Evolutionary conservation across 2,329 filamentous ascomycete species (phyloP).

Genomic region (Zalaria obscura): DNA sequence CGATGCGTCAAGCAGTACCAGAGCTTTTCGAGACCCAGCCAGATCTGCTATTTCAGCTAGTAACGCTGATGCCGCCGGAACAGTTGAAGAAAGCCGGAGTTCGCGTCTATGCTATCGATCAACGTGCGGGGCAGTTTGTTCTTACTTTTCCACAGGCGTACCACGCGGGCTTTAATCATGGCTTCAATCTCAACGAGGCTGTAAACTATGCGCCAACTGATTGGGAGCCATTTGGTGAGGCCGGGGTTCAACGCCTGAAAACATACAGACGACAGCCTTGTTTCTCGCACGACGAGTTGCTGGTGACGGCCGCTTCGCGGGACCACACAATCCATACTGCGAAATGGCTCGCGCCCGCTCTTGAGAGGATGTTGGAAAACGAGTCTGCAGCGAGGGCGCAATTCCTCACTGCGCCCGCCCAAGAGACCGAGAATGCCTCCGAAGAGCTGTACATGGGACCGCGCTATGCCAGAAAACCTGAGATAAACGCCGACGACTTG

Average conservation of each 20-base stretch:
- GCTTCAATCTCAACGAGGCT: slow-evolving; percentile 96
- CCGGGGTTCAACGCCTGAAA: slow-evolving; percentile 74
- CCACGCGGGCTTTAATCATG: slow-evolving; percentile 96
- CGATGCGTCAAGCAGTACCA: slow-evolving; percentile 88
- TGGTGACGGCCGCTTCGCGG: slow-evolving; percentile 75
- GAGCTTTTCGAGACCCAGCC: slow-evolving; percentile 96
- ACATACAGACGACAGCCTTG: slow-evolving; percentile 84
- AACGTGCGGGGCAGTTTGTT: slow-evolving; percentile 88
- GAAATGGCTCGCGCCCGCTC: slow-evolving; percentile 83
- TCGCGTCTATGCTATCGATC: slow-evolving; percentile 85
- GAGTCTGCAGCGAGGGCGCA: slow-evolving; percentile 55
- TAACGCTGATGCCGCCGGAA: slow-evolving; percentile 88
- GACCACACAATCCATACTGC: slow-evolving; percentile 76
- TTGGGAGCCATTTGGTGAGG: slow-evolving; percentile 85
- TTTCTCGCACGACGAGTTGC: slow-evolving; percentile 90
- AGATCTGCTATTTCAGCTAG: slow-evolving; percentile 88
- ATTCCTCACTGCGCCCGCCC: slow-evolving; percentile 43
- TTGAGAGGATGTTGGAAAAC: slow-evolving; percentile 62
- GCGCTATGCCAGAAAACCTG: slow-evolving; percentile 36
- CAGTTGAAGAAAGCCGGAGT: slow-evolving; percentile 88
- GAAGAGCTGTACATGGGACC: slow-evolving; percentile 16
- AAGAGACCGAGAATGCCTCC: slow-evolving; percentile 27
- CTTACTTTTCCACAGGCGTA: slow-evolving; percentile 96
- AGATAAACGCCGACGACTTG: slow-evolving; percentile 41
- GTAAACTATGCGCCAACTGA: slow-evolving; percentile 94